Conservation (phyloP, 2,329 filamentous ascomycete genomes). For the Cercospora janseana region DNA sequence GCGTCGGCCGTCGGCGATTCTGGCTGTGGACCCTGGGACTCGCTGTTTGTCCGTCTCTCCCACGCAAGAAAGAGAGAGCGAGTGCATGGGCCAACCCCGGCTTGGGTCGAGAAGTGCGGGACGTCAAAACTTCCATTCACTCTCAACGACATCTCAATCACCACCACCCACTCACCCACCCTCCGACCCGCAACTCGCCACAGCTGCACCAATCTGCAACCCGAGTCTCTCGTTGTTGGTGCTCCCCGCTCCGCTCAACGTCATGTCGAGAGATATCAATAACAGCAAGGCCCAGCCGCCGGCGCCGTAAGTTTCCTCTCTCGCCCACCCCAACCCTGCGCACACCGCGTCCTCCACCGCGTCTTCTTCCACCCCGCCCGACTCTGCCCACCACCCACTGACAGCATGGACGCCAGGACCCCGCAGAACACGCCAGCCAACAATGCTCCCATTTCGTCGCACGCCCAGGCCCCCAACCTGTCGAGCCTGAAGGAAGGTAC, state of each 20-base stretch:
- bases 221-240: slow-evolving; percentile 4
- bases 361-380: background rate
- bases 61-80: background rate
- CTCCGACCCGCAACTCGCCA: background rate
- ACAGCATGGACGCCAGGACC: slow-evolving; percentile 61
- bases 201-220: background rate
- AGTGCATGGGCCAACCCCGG: slow-evolving; percentile 5
- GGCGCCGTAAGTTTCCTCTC: slow-evolving; percentile 17
- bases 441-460: slow-evolving; percentile 95
- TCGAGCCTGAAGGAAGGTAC: slow-evolving; percentile 96
- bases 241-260: background rate
- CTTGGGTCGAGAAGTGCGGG: slow-evolving; percentile 1
- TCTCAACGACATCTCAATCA: slow-evolving; percentile 7
- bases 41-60: slow-evolving; percentile 1
- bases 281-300: slow-evolving; percentile 8
- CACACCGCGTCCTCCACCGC: background rate
- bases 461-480: slow-evolving; percentile 91
- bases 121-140: slow-evolving; percentile 5
- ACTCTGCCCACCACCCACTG: slow-evolving; percentile 24
- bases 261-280: slow-evolving; percentile 12
- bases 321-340: background rate
- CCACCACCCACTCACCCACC: slow-evolving; percentile 1
- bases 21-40: no score
- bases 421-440: slow-evolving; percentile 96
- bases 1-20: background rate